phyloP scores from a whole-genome alignment of 305 asterid genomes.

The Fraxinus xanthoxyloides region DNA sequence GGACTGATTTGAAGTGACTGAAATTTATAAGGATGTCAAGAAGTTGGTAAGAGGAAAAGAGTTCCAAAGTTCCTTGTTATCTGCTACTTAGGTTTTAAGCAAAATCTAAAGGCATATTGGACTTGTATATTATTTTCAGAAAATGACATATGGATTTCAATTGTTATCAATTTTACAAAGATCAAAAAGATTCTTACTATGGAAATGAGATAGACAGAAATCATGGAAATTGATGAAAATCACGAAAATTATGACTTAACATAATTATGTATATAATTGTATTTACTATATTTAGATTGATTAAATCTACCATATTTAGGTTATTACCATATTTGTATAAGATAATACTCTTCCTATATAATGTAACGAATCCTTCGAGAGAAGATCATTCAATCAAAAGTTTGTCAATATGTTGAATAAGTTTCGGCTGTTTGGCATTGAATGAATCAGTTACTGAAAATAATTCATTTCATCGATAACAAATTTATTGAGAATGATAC shows the following conservation, averaged over 20 bases:
- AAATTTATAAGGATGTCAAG: constrained; percentile 1
- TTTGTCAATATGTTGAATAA: neutral
- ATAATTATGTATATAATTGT: no score
- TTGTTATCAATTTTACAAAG: neutral
- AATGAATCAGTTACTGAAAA: neutral
- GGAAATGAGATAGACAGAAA: neutral
- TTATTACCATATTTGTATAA: no score
- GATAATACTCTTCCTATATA: no score
- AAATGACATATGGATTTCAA: neutral
- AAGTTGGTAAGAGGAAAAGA: neutral
- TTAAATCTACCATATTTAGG: no score
- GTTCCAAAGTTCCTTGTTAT: neutral
- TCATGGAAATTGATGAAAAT: no score
- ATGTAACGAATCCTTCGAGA: no score
- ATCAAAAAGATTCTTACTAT: neutral
- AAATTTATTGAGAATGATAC: neutral
- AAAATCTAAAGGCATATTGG: neutral
- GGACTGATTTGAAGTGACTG: neutral
- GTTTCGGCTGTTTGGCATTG: neutral
- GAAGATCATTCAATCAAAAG: no score
- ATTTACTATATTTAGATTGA: no score
- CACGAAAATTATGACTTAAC: no score
- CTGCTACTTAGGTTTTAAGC: constrained; percentile 2
- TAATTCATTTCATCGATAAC: neutral
- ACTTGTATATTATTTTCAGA: constrained; percentile 3